Percentiles rank a stretch among this genome's conserved stretches.
Evolutionary conservation across 2,329 filamentous ascomycete genomes (phyloP).

Genomic region (Ceratocystis alfenasii): DNA sequence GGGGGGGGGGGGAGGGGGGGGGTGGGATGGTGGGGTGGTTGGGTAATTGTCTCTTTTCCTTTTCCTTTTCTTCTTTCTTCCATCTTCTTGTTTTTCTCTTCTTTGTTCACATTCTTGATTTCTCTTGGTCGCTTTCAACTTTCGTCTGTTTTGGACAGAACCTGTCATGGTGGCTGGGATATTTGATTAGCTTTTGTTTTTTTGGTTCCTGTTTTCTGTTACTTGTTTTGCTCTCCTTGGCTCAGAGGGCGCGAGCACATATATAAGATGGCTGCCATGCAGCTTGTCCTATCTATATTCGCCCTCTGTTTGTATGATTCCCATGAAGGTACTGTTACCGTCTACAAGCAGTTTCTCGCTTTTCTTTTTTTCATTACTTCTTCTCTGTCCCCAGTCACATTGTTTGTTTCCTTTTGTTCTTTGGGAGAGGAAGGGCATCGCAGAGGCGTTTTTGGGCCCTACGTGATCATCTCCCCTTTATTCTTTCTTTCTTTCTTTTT

Average conservation of each 20-base stretch:
- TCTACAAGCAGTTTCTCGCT: slow-evolving; percentile 7
- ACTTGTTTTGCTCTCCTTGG: not conserved
- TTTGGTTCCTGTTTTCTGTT: not conserved
- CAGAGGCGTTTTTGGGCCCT: not conserved
- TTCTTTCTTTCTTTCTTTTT: not conserved
- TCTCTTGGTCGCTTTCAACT: not conserved
- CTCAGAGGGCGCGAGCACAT: not conserved
- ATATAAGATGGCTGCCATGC: not conserved
- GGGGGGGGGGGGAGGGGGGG: not conserved
- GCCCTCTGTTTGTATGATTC: not conserved
- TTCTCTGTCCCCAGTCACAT: slow-evolving; percentile 6
- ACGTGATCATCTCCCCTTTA: not conserved
- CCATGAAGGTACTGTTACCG: not conserved
- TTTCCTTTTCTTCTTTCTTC: not conserved
- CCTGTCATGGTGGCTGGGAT: not conserved
- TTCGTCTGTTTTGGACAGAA: slow-evolving; percentile 1
- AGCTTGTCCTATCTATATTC: not conserved
- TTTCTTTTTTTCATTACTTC: not conserved
- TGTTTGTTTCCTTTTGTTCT: slow-evolving; percentile 1
- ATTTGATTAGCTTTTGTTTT: slow-evolving; percentile 4
- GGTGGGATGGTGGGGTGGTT: no score
- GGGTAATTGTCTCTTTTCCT: no score
- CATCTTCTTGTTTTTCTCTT: not conserved
- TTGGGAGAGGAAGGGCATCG: not conserved
- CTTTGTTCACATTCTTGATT: not conserved